These are phyloP conservation scores for Pseudevernia furfuracea DNA, from an alignment of 495 filamentous ascomycete species.

Conservation along the genomic window DNA sequence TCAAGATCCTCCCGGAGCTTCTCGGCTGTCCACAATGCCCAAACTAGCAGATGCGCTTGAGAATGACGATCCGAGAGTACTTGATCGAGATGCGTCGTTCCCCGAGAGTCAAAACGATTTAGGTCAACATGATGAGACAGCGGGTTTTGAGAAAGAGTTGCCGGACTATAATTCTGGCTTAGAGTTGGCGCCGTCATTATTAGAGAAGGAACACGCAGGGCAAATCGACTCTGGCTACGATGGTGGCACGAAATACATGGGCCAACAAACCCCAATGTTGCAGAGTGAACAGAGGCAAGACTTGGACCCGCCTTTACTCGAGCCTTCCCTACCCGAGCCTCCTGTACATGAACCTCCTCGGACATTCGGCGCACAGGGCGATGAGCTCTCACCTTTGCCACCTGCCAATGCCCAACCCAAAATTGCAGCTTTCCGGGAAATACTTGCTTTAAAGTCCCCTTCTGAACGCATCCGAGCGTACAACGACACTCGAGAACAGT, in stretches of 20 bases:
- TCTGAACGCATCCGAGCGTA: slow-evolving; percentile 62
- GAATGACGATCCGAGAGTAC: not conserved
- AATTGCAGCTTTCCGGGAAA: slow-evolving; percentile 59
- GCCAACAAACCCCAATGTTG: not conserved
- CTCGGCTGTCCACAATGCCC: not conserved
- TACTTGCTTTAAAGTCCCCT: slow-evolving; percentile 52
- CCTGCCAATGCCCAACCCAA: slow-evolving; percentile 33
- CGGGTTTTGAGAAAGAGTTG: slow-evolving; percentile 1
- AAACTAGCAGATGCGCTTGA: not conserved
- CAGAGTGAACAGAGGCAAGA: not conserved
- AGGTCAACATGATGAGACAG: not conserved
- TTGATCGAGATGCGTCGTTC: not conserved
- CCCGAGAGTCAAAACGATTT: not conserved
- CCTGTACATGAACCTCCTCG: not conserved
- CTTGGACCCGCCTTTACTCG: slow-evolving; percentile 3
- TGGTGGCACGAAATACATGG: not conserved
- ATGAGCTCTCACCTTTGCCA: slow-evolving; percentile 3
- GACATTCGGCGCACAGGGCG: not conserved
- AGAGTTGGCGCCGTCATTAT: slow-evolving; percentile 2
- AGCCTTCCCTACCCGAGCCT: slow-evolving; percentile 7
- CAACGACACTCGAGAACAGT: slow-evolving; percentile 60
- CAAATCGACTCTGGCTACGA: slow-evolving; percentile 3
- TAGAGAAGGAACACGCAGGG: not conserved
- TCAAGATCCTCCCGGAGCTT: not conserved
- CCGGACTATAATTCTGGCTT: not conserved